A percentile compares a stretch with the other conserved stretches of the same genome.
Conservation (phyloP, 352 stramenopile species). For the Globisporangium recalcitrans region DNA sequence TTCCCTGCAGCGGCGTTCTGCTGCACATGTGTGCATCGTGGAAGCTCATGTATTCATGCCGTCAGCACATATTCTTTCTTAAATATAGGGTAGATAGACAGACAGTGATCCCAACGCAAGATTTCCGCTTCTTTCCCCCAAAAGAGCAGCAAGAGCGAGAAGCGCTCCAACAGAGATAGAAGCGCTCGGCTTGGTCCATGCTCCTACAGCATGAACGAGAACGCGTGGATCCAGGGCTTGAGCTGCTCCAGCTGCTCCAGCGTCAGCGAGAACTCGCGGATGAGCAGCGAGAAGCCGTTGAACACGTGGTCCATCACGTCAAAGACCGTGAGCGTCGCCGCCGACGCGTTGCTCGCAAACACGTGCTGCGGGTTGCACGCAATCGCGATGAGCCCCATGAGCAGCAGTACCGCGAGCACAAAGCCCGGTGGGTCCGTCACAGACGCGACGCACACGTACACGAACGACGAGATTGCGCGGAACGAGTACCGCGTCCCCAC, state of each 20-base stretch:
- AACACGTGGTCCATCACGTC: conserved; percentile 46
- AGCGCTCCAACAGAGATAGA: neutral
- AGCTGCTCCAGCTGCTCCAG: conserved; percentile 53
- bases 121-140: neutral
- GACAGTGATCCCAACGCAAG: neutral
- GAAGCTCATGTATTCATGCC: too few species aligned
- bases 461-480: conserved; percentile 61
- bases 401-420: conserved; percentile 62
- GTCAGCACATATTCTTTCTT: neutral
- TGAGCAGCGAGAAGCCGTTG: conserved; percentile 54
- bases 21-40: too few species aligned
- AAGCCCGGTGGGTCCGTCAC: conserved; percentile 70
- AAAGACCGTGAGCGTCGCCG: conserved; percentile 33
- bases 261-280: conserved; percentile 57
- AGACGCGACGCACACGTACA: conserved; percentile 65
- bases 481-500: conserved; percentile 25
- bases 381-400: conserved; percentile 55
- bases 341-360: conserved; percentile 28
- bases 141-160: neutral
- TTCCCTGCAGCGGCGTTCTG: too few species aligned
- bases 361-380: conserved; percentile 53
- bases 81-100: neutral
- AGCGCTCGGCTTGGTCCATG: neutral
- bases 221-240: conserved; percentile 48
- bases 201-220: conserved; percentile 50